Conservation (phyloP, 805 yeast genomes). For the Suhomyces faveliae region DNA sequence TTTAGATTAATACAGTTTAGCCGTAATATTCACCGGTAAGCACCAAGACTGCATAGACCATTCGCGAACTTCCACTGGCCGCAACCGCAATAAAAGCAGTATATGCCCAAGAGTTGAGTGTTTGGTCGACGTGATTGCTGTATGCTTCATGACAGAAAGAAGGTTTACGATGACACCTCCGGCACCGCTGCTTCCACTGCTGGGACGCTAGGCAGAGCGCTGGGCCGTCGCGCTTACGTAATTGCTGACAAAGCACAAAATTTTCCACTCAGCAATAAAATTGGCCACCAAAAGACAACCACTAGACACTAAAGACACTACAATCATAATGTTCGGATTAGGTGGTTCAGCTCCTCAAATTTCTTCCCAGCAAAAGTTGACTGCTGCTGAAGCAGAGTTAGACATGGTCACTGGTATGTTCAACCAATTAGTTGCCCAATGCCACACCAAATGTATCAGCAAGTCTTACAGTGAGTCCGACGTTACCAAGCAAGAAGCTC, state of each 20-base stretch:
- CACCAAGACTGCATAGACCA: too few relatives aligned
- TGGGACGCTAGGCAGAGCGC: too few relatives aligned
- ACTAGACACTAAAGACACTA: not conserved
- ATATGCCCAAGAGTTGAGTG: too few relatives aligned
- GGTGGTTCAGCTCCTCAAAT: slow-evolving; percentile 75
- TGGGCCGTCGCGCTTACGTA: too few relatives aligned
- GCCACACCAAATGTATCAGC: slow-evolving; percentile 82
- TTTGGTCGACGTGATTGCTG: too few relatives aligned
- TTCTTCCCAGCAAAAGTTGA: slow-evolving; percentile 70
- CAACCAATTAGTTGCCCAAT: slow-evolving; percentile 83
- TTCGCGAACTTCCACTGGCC: too few relatives aligned
- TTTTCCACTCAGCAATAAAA: slow-evolving; percentile 2
- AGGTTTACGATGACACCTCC: too few relatives aligned
- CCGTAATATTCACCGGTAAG: too few relatives aligned
- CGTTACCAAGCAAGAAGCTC: slow-evolving; percentile 72
- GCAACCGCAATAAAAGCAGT: too few relatives aligned
- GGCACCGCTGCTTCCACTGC: too few relatives aligned
- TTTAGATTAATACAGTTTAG: too few relatives aligned
- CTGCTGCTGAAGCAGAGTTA: slow-evolving; percentile 94
- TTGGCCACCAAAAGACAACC: slow-evolving; percentile 2
- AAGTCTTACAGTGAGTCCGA: slow-evolving; percentile 68
- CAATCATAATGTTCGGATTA: slow-evolving; percentile 65
- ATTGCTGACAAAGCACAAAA: slow-evolving; percentile 1
- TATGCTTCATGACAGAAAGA: too few relatives aligned
- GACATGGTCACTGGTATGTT: slow-evolving; percentile 98